Evolutionary conservation across 768 basidiomycete species (phyloP).

Genomic region (Strobilomyces confusus): DNA sequence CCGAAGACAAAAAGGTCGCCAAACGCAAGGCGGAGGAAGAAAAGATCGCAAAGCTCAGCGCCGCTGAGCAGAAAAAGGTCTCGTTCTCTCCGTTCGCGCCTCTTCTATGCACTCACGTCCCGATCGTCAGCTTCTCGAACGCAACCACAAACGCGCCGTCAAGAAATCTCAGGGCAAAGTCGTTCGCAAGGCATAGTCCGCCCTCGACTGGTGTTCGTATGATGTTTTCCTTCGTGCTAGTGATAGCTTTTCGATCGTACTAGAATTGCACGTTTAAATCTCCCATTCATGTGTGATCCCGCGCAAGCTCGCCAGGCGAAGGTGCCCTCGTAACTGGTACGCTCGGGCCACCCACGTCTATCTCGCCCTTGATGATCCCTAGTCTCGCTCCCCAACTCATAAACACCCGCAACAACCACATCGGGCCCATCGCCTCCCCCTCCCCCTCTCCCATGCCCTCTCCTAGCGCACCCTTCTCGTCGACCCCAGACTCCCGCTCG

Average conservation of each 20-base stretch:
- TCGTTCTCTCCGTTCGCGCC: background rate
- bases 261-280: constrained; percentile 6
- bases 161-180: constrained; percentile 68
- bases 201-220: background rate
- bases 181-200: constrained; percentile 30
- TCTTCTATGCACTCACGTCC: constrained; percentile 1
- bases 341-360: constrained; percentile 15
- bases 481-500: constrained; percentile 26
- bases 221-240: constrained; percentile 1
- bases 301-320: constrained; percentile 10
- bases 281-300: constrained; percentile 14
- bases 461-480: constrained; percentile 7
- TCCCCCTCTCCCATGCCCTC: constrained; percentile 38
- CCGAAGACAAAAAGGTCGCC: constrained; percentile 66
- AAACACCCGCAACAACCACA: constrained; percentile 75
- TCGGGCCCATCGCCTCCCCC: constrained; percentile 59
- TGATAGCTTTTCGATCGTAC: constrained; percentile 6
- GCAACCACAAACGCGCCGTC: constrained; percentile 69
- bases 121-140: constrained; percentile 53
- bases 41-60: constrained; percentile 63
- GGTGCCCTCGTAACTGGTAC: constrained; percentile 16
- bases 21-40: constrained; percentile 76
- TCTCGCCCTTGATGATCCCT: constrained; percentile 37
- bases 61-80: constrained; percentile 83
- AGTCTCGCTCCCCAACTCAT: constrained; percentile 72